phyloP scores from a whole-genome alignment of 495 filamentous ascomycete genomes.

The Jackrogersella minutella region DNA sequence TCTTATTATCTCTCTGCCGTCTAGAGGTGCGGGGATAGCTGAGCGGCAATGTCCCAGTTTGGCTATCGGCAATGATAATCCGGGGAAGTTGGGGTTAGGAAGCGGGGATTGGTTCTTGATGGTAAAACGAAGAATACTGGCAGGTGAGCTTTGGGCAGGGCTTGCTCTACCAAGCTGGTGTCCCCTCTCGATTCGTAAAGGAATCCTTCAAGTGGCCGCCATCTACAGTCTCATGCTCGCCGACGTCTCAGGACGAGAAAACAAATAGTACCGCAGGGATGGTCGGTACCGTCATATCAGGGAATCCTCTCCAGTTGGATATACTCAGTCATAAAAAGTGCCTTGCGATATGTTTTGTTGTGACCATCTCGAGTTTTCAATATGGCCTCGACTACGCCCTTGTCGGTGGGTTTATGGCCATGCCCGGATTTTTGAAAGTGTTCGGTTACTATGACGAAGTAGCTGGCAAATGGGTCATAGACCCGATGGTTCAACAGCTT shows the following conservation, averaged over 20 bases:
- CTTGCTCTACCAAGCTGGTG: not conserved
- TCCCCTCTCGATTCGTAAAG: not conserved
- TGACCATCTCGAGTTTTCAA: constrained; percentile 49
- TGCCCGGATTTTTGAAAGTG: constrained; percentile 57
- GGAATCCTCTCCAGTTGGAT: constrained; percentile 43
- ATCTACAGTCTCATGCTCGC: no score
- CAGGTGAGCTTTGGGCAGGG: not conserved
- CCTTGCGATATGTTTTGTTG: constrained; percentile 48
- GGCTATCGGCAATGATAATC: constrained; percentile 24
- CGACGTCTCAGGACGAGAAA: not conserved
- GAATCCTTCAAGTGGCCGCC: constrained; percentile 2
- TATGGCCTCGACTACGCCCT: constrained; percentile 51
- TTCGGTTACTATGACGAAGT: constrained; percentile 51
- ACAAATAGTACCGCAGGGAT: constrained; percentile 30
- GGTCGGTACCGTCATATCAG: constrained; percentile 39
- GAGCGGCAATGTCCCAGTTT: constrained; percentile 11
- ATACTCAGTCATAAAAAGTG: constrained; percentile 45
- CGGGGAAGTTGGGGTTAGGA: constrained; percentile 22
- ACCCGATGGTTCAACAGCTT: constrained; percentile 58
- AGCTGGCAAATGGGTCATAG: constrained; percentile 41
- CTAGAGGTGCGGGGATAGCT: constrained; percentile 17
- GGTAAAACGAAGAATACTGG: not conserved
- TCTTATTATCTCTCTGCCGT: constrained; percentile 14
- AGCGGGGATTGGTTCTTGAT: constrained; percentile 16
- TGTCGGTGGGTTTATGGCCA: constrained; percentile 51